A percentile compares a stretch with the other conserved stretches of the same genome.
These are phyloP conservation scores for Pleurotus tuber-regium DNA, from an alignment of 768 basidiomycete species.

Conservation along the genomic window DNA sequence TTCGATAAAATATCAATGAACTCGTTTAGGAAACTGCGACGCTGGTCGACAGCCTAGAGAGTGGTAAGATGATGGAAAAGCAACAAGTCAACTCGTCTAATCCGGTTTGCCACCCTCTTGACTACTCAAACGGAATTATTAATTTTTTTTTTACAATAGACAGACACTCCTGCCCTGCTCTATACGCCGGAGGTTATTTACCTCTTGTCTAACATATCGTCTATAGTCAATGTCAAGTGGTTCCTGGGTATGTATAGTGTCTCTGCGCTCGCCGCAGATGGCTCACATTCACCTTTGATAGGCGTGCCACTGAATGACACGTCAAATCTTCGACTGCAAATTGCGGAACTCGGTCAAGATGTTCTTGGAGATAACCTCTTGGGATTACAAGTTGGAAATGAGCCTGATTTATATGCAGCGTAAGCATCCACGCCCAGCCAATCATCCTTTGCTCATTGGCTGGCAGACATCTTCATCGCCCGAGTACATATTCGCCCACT, in stretches of 20 bases:
- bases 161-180: conserved; percentile 65
- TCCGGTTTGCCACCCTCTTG: conserved; percentile 31
- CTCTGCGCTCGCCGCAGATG: not conserved
- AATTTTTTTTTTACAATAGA: conserved; percentile 32
- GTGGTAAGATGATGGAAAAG: conserved; percentile 53
- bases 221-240: conserved; percentile 63
- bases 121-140: not conserved
- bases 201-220: conserved; percentile 61
- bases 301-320: conserved; percentile 70
- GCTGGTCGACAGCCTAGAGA: conserved; percentile 46
- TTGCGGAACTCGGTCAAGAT: conserved; percentile 59
- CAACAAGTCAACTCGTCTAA: conserved; percentile 29
- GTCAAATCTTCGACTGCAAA: conserved; percentile 46
- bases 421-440: conserved; percentile 8
- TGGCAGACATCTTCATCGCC: conserved; percentile 8
- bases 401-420: conserved; percentile 52
- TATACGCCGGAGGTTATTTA: conserved; percentile 67
- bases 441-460: not conserved
- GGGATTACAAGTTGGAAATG: conserved; percentile 74
- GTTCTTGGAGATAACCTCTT: conserved; percentile 68
- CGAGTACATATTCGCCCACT: conserved; percentile 7
- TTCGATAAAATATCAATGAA: not conserved
- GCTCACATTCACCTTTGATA: conserved; percentile 4
- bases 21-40: conserved; percentile 45
- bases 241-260: conserved; percentile 41